Evolutionary conservation across 495 filamentous ascomycete genomes (phyloP), one percentile per base, ranked within the genome.

Genomic region (Lasiosphaeris hirsuta): DNA sequence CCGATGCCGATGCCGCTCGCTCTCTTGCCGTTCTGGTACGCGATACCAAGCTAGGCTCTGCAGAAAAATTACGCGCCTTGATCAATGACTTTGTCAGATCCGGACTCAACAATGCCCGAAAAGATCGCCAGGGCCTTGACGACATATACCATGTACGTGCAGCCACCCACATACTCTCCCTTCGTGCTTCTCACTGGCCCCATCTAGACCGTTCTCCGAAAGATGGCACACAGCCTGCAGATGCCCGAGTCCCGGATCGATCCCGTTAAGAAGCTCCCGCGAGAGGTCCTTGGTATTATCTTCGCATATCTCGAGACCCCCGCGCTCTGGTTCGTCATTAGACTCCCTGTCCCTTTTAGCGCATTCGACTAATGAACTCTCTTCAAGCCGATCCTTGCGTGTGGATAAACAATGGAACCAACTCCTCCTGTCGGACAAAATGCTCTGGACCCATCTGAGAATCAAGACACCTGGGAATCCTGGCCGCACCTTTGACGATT

Each of bases 321-420:
- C n/a, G 34, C 34, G 13, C 43, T 67, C 7, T 36, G 50, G 68
- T 67, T 54, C 58, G 66, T 54, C 19, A 30, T 30, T 30, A 30
- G 2, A 30, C 23, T 30, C 23, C 23, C 5, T 30, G 35, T 37
- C 40, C 15, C 15, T 14, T 33, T n/a, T 41, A 5, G 17, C 4
- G 39, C 30, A 17, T 4, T 4, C 37, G 0, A 36, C 11, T 23
- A 38, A 30, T 7, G 15, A 38, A 15, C 47, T 2, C 35, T 15
- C 23, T 30, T 30, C 2, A 30, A 68, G 65, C 43, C 39, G 39
- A 1, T 64, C 61, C 40, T 17, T 59, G 11, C 54, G 52, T 4
- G 68, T 70, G 15, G 65, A 33, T 56, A 66, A 64, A 44, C 23
- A 43, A 8, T 70, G 68, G 68, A 19, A 56, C 7, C 45, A 49